These are phyloP conservation scores for Beauveria pseudobassiana DNA, from an alignment of 2,329 filamentous ascomycete species.

Conservation along the genomic window DNA sequence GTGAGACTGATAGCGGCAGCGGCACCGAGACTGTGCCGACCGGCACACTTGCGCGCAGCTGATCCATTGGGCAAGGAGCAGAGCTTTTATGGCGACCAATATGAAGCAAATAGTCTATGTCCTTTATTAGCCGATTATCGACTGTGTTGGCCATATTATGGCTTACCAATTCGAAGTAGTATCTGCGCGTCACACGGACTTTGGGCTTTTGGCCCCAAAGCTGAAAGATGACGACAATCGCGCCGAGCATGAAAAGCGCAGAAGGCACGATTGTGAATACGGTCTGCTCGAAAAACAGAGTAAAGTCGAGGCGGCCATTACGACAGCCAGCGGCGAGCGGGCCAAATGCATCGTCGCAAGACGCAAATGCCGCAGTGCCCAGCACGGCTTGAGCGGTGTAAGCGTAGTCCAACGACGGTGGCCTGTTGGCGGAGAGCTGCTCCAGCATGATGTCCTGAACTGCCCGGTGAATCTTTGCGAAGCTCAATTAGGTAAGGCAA, in stretches of 20 bases:
- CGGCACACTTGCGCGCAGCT: background rate
- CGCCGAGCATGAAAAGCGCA: background rate
- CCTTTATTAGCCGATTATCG: background rate
- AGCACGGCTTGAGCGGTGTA: background rate
- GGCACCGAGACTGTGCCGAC: background rate
- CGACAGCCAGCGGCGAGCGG: background rate
- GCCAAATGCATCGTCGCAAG: background rate
- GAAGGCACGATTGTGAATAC: background rate
- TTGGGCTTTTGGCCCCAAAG: background rate
- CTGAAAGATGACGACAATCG: background rate
- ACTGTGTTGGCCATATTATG: background rate
- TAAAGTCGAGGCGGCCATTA: slow-evolving; percentile 5
- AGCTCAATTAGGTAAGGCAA: no score
- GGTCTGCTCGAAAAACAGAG: slow-evolving; percentile 2
- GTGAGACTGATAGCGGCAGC: slow-evolving; percentile 21
- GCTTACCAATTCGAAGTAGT: background rate
- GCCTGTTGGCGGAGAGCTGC: background rate
- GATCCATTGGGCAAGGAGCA: background rate
- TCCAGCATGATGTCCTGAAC: background rate
- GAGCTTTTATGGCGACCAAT: background rate
- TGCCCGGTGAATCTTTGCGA: no score
- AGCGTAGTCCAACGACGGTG: background rate
- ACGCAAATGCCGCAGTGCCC: background rate
- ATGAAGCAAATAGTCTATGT: background rate
- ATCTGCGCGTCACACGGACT: background rate